Evolutionary conservation across 2,329 filamentous ascomycete genomes (phyloP).

Genomic region (Karstenula rhodostoma): DNA sequence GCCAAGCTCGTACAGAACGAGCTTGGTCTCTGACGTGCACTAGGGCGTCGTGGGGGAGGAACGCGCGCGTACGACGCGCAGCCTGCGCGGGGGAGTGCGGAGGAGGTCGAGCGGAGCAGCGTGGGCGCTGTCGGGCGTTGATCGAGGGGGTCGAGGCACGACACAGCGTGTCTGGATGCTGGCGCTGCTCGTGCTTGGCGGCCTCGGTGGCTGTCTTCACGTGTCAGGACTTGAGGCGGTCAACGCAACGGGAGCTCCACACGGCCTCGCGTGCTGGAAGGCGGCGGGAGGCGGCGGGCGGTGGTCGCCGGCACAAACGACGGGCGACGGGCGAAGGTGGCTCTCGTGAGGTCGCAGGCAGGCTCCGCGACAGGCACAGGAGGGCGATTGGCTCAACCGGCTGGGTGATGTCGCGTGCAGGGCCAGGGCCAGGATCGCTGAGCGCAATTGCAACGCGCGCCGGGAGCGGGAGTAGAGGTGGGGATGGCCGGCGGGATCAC

Average conservation of each 20-base stretch:
- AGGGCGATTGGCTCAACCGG: slow-evolving; percentile 32
- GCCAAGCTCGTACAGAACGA: slow-evolving; percentile 59
- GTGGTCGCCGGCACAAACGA: slow-evolving; percentile 6
- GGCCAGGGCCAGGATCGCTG: slow-evolving; percentile 39
- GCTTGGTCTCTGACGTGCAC: slow-evolving; percentile 39
- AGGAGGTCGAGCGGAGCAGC: slow-evolving; percentile 24
- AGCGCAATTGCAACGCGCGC: slow-evolving; percentile 3
- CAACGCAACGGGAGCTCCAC: slow-evolving; percentile 19
- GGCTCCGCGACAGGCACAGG: slow-evolving; percentile 38
- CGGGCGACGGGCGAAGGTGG: slow-evolving; percentile 14
- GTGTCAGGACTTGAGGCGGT: slow-evolving; percentile 36
- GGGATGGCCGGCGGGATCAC: not conserved
- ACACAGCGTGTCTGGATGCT: slow-evolving; percentile 27
- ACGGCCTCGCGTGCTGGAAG: slow-evolving; percentile 17
- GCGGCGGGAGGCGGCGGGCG: slow-evolving; percentile 11
- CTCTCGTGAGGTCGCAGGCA: slow-evolving; percentile 20
- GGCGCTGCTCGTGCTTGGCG: slow-evolving; percentile 15
- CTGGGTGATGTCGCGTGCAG: slow-evolving; percentile 46
- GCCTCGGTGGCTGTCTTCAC: slow-evolving; percentile 39
- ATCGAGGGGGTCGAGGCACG: slow-evolving; percentile 26
- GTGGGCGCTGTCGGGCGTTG: slow-evolving; percentile 20
- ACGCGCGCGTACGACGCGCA: slow-evolving; percentile 42
- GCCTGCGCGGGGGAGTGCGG: slow-evolving; percentile 32
- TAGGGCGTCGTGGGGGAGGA: slow-evolving; percentile 23
- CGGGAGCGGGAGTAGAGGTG: slow-evolving; percentile 9